Percentiles rank a stretch among this genome's conserved stretches.
phyloP scores from a whole-genome alignment of 148 eudicot species.

The Simmondsia chinensis region DNA sequence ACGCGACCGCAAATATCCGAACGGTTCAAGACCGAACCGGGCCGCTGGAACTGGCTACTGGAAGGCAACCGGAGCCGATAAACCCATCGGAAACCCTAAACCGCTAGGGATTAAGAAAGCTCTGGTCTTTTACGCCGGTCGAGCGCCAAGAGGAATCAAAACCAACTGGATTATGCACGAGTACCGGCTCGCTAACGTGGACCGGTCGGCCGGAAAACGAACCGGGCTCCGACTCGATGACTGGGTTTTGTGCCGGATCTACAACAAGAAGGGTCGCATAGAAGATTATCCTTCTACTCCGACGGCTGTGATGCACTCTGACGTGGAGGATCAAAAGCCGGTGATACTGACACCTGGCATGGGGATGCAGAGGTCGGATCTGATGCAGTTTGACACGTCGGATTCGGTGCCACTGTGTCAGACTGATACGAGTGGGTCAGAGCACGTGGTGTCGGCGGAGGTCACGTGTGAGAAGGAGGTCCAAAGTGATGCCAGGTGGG shows the following conservation, averaged over 20 bases:
- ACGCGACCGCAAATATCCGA: conserved; percentile 9
- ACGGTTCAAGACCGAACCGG: conserved; percentile 11
- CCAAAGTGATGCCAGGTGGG: conserved; percentile 52
- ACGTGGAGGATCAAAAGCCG: conserved; percentile 42
- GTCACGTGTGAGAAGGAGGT: conserved; percentile 56
- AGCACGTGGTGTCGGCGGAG: conserved; percentile 37
- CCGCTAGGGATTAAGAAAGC: conserved; percentile 8
- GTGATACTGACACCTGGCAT: conserved; percentile 8
- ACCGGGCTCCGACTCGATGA: conserved; percentile 64
- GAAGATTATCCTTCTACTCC: conserved; percentile 22
- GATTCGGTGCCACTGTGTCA: conserved; percentile 51
- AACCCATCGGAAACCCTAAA: conserved; percentile 12
- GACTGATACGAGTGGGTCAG: conserved; percentile 55
- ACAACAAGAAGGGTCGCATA: conserved; percentile 68
- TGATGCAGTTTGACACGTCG: conserved; percentile 39
- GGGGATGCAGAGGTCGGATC: conserved; percentile 2
- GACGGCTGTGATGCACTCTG: conserved; percentile 7
- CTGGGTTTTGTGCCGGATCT: conserved; percentile 73
- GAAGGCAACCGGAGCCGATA: conserved; percentile 15
- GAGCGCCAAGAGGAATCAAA: conserved; percentile 46
- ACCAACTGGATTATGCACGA: conserved; percentile 72
- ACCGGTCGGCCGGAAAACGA: conserved; percentile 18
- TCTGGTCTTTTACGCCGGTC: conserved; percentile 37
- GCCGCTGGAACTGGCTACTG: conserved; percentile 9
- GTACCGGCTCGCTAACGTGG: conserved; percentile 25